A percentile compares a stretch with the other conserved stretches of the same genome.
These are phyloP conservation scores for Alternaria consortialis DNA, from an alignment of 2,329 filamentous ascomycete species.

Conservation along the genomic window DNA sequence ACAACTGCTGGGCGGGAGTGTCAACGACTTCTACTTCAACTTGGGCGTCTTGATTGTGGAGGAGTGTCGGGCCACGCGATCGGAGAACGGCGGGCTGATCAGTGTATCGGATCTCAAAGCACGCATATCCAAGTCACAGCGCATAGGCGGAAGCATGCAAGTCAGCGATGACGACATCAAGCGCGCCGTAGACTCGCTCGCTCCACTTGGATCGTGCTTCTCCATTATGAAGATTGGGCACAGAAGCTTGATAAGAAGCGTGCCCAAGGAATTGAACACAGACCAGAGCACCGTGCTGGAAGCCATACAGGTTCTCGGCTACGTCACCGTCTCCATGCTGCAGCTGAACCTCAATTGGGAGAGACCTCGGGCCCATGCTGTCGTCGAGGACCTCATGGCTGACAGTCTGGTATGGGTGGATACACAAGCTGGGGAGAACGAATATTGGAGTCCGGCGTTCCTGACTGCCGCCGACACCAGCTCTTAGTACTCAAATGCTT, in stretches of 20 bases:
- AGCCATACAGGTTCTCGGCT: slow-evolving; percentile 87
- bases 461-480: slow-evolving; percentile 55
- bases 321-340: slow-evolving; percentile 89
- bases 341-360: slow-evolving; percentile 88
- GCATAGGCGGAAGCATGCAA: slow-evolving; percentile 74
- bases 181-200: slow-evolving; percentile 84
- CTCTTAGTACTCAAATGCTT: not conserved
- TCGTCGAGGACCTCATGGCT: slow-evolving; percentile 86
- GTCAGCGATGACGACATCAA: slow-evolving; percentile 93
- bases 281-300: slow-evolving; percentile 94
- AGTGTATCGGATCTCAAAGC: slow-evolving; percentile 82
- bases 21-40: slow-evolving; percentile 99
- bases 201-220: slow-evolving; percentile 88
- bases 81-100: slow-evolving; percentile 92
- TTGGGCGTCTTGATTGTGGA: slow-evolving; percentile 95
- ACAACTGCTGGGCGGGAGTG: slow-evolving; percentile 86
- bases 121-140: slow-evolving; percentile 72
- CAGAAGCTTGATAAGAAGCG: slow-evolving; percentile 86
- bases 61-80: slow-evolving; percentile 83
- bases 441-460: slow-evolving; percentile 91
- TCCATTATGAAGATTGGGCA: slow-evolving; percentile 83
- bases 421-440: slow-evolving; percentile 81
- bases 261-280: slow-evolving; percentile 93
- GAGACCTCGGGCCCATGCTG: slow-evolving; percentile 82
- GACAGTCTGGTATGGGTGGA: slow-evolving; percentile 96